These are phyloP conservation scores for Trichosporon asahii DNA, from an alignment of 1,284 basidiomycete species.

Conservation along the genomic window DNA sequence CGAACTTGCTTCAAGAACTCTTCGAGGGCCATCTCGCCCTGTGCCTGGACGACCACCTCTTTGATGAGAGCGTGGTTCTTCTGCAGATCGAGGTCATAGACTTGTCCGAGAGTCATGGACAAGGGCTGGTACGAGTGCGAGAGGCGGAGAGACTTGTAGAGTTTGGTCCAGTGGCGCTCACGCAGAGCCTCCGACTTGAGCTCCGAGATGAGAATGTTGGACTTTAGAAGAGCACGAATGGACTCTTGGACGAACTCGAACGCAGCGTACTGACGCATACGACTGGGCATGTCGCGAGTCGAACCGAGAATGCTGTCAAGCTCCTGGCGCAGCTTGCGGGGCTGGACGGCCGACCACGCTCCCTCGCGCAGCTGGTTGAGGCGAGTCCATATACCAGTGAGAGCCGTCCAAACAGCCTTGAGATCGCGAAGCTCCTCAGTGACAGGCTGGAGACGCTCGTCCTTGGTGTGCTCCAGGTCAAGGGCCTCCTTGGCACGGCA, in stretches of 20 bases:
- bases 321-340: slow-evolving; percentile 89
- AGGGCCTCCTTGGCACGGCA: slow-evolving; percentile 94
- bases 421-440: slow-evolving; percentile 93
- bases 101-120: slow-evolving; percentile 89
- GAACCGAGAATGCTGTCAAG: slow-evolving; percentile 83
- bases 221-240: slow-evolving; percentile 79
- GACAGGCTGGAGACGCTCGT: slow-evolving; percentile 87
- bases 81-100: slow-evolving; percentile 95
- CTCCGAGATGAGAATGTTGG: slow-evolving; percentile 82
- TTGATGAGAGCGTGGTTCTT: slow-evolving; percentile 87
- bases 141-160: slow-evolving; percentile 85
- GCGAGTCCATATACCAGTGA: slow-evolving; percentile 95
- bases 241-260: slow-evolving; percentile 97
- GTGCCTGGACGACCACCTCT: slow-evolving; percentile 94
- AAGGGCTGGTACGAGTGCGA: slow-evolving; percentile 63
- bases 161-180: slow-evolving; percentile 96
- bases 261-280: slow-evolving; percentile 98
- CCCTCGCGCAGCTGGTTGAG: slow-evolving; percentile 84
- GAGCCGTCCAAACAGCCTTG: slow-evolving; percentile 97
- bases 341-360: slow-evolving; percentile 83
- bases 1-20: slow-evolving; percentile 94
- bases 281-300: slow-evolving; percentile 96
- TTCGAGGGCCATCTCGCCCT: slow-evolving; percentile 95
- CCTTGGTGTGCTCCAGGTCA: slow-evolving; percentile 83
- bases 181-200: slow-evolving; percentile 96